Conservation (phyloP, 1,139 yeast species). For the Taphrina communis region DNA sequence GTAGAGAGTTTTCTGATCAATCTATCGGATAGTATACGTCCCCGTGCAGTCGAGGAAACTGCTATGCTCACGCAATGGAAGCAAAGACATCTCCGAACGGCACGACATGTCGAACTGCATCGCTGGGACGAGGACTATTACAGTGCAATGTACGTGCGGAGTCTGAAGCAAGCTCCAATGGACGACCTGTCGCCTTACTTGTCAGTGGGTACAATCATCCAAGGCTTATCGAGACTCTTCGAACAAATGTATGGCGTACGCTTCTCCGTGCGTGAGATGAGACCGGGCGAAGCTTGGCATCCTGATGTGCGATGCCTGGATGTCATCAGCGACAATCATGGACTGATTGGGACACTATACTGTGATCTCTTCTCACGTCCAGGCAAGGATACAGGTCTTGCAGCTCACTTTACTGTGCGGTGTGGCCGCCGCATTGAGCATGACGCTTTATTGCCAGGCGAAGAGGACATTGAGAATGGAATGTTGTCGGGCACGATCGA, state of each 20-base stretch:
- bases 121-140: conserved; percentile 95
- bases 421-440: conserved; percentile 76
- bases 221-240: conserved; percentile 78
- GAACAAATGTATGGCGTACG: conserved; percentile 74
- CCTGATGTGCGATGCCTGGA: conserved; percentile 82
- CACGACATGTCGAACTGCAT: conserved; percentile 53
- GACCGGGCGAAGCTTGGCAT: conserved; percentile 86
- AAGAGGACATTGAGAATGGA: conserved; percentile 42
- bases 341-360: conserved; percentile 67
- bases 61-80: conserved; percentile 56
- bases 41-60: conserved; percentile 68
- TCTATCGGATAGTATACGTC: conserved; percentile 60
- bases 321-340: conserved; percentile 67
- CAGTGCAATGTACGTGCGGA: conserved; percentile 53
- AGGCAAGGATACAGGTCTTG: conserved; percentile 65
- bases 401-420: conserved; percentile 97
- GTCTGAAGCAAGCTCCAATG: conserved; percentile 46
- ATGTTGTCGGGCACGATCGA: conserved; percentile 45
- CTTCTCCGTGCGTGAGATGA: conserved; percentile 68
- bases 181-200: conserved; percentile 57
- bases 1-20: conserved; percentile 72
- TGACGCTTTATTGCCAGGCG: conserved; percentile 45
- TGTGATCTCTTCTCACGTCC: conserved; percentile 68
- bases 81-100: conserved; percentile 49
- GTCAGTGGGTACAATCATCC: conserved; percentile 83